Evolutionary conservation across 805 yeast species (phyloP).

Genomic region (Nakazawaea ernobii): DNA sequence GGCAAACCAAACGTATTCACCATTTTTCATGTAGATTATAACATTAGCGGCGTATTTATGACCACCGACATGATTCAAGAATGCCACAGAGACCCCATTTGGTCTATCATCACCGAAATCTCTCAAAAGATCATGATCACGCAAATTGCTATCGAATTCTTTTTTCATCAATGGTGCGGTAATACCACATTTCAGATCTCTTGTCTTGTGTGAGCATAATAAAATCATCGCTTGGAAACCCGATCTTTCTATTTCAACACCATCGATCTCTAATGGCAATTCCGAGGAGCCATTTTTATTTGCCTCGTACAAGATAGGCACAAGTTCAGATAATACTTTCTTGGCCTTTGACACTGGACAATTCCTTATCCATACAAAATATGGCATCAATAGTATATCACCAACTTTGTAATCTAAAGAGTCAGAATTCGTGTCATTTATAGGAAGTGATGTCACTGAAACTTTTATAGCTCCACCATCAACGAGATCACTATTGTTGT

Average conservation of each 20-base stretch:
- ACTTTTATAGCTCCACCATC: conserved; percentile 37
- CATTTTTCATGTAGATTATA: conserved; percentile 63
- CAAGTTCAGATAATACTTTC: conserved; percentile 36
- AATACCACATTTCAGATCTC: conserved; percentile 91
- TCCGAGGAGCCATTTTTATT: conserved; percentile 13
- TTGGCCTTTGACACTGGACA: conserved; percentile 38
- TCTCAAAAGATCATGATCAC: conserved; percentile 67
- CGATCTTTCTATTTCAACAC: conserved; percentile 32
- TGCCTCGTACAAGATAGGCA: conserved; percentile 32
- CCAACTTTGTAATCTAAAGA: conserved; percentile 40
- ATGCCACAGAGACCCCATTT: conserved; percentile 67
- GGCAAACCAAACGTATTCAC: conserved; percentile 85
- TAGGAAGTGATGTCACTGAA: conserved; percentile 42
- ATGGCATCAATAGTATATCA: conserved; percentile 66
- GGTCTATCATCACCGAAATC: conserved; percentile 73
- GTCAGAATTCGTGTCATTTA: conserved; percentile 35
- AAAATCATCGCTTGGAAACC: conserved; percentile 46
- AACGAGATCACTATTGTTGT: conserved; percentile 16
- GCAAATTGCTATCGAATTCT: conserved; percentile 65
- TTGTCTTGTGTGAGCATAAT: conserved; percentile 82
- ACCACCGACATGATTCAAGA: conserved; percentile 88
- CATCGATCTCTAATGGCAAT: conserved; percentile 19
- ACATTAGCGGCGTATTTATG: conserved; percentile 93
- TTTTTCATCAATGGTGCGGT: conserved; percentile 88
- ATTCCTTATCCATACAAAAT: conserved; percentile 62